Evolutionary conservation across 176 grass and related monocot genomes (phyloP).

Genomic region (Hordeum vulgare): MorexV3_pseudomolecules_assembly NC_058522.1:142788753-142789252

Average conservation of each 20-base stretch:
- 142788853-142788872: slow-evolving; percentile 10
- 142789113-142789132: not conserved
- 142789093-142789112: not conserved
- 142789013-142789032: slow-evolving; percentile 17
- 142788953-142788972: not conserved
- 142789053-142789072: slow-evolving; percentile 10
- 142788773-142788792: slow-evolving; percentile 15
- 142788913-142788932: slow-evolving; percentile 19
- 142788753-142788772: not conserved
- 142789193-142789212: not conserved
- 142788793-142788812: slow-evolving; percentile 5
- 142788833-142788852: not conserved
- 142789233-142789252: slow-evolving; percentile 1
- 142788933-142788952: not conserved
- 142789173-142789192: not conserved
- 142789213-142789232: not conserved
- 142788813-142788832: not conserved
- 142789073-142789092: slow-evolving; percentile 1
- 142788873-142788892: slow-evolving; percentile 13
- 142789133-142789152: not conserved
- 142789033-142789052: slow-evolving; percentile 13
- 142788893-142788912: slow-evolving; percentile 17
- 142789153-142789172: not conserved
- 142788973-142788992: not conserved
- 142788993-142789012: not conserved